Conservation (phyloP, 345 rosid genomes). For the Gossypium longicalyx region DNA sequence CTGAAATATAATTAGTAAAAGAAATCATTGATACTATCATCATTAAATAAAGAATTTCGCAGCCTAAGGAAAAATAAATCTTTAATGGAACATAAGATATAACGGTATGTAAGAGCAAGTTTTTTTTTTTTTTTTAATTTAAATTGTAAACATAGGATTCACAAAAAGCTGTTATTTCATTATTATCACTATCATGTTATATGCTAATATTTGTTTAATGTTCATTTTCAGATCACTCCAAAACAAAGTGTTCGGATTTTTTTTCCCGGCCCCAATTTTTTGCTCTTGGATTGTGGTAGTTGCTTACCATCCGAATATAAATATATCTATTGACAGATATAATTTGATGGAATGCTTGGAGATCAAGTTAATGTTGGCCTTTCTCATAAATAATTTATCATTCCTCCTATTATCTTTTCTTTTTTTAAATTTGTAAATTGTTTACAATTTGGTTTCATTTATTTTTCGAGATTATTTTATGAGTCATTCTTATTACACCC, state of each 20-base stretch:
- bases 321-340: not conserved
- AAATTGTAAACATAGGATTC: not conserved
- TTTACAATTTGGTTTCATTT: no score
- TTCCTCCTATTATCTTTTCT: no score
- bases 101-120: not conserved
- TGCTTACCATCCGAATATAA: not conserved
- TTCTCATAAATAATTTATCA: no score
- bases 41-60: not conserved
- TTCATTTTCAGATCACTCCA: conserved; percentile 5
- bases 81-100: not conserved
- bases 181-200: not conserved
- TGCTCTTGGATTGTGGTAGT: not conserved
- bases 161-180: not conserved
- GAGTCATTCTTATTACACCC: no score
- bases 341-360: no score
- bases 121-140: not conserved
- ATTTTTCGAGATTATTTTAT: no score
- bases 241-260: not conserved
- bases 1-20: not conserved
- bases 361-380: no score
- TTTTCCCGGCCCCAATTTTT: not conserved
- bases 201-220: no score
- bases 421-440: no score
- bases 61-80: not conserved
- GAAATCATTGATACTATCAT: not conserved